Base-by-base conservation (phyloP, 2,329 filamentous ascomycete species). In the Apiospora hydei region DNA sequence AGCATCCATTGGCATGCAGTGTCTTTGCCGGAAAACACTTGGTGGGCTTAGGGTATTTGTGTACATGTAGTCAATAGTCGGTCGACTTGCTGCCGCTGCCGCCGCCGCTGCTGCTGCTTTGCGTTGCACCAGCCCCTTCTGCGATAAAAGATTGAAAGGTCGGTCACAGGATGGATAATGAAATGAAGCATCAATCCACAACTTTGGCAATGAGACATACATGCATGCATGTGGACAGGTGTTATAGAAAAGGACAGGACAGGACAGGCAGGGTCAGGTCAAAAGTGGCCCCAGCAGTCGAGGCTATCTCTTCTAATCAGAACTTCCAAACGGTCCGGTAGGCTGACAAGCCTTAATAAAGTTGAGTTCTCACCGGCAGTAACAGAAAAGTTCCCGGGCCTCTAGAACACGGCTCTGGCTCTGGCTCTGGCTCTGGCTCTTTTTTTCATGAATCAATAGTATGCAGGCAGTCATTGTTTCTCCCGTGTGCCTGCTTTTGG, bases 1-100 rank as follows among this genome's bases (percentile, higher is more conserved):
- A 61, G 53, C 30, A 61, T 21, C 53, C 5, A 61, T 61, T 57
- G 57, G 57, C 57, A 64, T 64, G 57, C 24, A 64, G 57, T 64
- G 57, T 64, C 57, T 64, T 64, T 64, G 57, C 11, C 2, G 51
- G 26, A 26, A 57, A 57, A 57, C 51, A 57, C 51, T 57, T 64
- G 57, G 57, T 64, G 57, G 57, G 57, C 34, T 64, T 68, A 67
- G 38, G 64, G 51, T 53, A 26, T 18, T 24, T 34, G 30, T 21
- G 8, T 49, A 38, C 34, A 38, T 38, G 44, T 18, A 21, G 44
- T 21, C 0, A 16, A 16, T 18, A 49, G n/a, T n/a, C 24, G 47
- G 47, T 24, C 6, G n/a, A 30, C 26, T 30, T 30, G 26, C 26
- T 30, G 26, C 26, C 3, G 26, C 26, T 30, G 26, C 26, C 3